Base-by-base conservation (phyloP, 1,284 basidiomycete species). In the Ustilago crameri region DNA sequence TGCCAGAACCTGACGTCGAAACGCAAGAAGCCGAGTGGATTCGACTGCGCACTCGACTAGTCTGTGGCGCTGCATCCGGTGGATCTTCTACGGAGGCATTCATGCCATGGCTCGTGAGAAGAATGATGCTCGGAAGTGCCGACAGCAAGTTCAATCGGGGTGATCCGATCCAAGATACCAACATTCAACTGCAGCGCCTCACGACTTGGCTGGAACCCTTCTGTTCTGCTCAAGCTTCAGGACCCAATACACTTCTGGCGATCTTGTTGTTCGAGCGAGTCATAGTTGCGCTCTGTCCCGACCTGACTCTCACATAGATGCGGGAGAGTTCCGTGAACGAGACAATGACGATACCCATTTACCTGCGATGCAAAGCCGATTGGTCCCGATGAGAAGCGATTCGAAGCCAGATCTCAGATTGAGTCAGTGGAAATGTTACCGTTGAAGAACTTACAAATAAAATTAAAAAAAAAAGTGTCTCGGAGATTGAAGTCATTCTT, bases 191-290 rank as follows among this genome's bases (percentile, higher is more conserved):
- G 46, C 50, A 58, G 37, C 38, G 55, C 15, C 44, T 74, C 35
- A 69, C 70, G 20, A 34, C 41, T 8, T 65, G 60, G 56, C 61
- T 75, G 9, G 60, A 51, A 17, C 73, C 73, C 0, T 48, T 75
- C 24, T 75, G 73, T 40, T 65, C 69, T n/a, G 54, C 69, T 18
- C 60, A 73, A 40, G 67, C 73, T n/a, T 60, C 60, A 12, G 69
- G 64, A 8, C 61, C 69, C 23, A 73, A 72, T 27, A 75, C 73
- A 23, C 58, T 65, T 12, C 45, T 75, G 20, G 69, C 63, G n/a
- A 55, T 73, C 38, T 32, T 67, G 58, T 40, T 75, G 5, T 51
- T 73, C 8, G 73, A 75, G 57, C 52, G 73, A 24, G 52, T 75
- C 15, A n/a, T 67, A 3, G 69, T 46, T 0, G 47, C 44, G 3